These are phyloP conservation scores for Acer yangbiense DNA, from an alignment of 345 rosid species.

Conservation along the genomic window DNA sequence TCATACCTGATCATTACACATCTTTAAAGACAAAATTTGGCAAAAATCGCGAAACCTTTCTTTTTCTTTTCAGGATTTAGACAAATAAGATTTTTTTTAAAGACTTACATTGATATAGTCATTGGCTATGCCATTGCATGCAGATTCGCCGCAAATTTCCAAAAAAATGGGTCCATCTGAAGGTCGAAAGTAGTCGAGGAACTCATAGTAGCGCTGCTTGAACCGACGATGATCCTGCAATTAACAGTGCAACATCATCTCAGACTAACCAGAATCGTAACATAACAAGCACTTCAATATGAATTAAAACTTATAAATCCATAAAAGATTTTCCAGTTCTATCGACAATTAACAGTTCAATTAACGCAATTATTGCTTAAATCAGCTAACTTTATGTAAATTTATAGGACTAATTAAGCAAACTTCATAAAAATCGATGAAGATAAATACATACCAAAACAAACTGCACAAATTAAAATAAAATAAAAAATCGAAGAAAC, in stretches of 20 bases:
- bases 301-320: background rate
- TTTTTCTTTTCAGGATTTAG: background rate
- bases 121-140: slow-evolving; percentile 77
- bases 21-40: background rate
- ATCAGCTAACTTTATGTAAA: no score
- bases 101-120: slow-evolving; percentile 66
- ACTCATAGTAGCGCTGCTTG: slow-evolving; percentile 81
- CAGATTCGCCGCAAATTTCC: slow-evolving; percentile 76
- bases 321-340: no score
- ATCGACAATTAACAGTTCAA: no score
- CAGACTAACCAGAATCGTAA: background rate
- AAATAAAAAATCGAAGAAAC: background rate
- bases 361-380: no score
- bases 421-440: no score
- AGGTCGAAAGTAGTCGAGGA: slow-evolving; percentile 59
- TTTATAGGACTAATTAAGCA: no score
- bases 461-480: background rate
- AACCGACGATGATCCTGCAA: slow-evolving; percentile 71
- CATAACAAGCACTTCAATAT: background rate
- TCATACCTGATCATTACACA: no score
- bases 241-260: background rate
- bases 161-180: slow-evolving; percentile 86
- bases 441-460: background rate
- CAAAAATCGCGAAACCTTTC: background rate
- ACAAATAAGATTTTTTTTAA: background rate